Conservation (phyloP, 345 rosid species). For the Moricandia arvensis region DNA sequence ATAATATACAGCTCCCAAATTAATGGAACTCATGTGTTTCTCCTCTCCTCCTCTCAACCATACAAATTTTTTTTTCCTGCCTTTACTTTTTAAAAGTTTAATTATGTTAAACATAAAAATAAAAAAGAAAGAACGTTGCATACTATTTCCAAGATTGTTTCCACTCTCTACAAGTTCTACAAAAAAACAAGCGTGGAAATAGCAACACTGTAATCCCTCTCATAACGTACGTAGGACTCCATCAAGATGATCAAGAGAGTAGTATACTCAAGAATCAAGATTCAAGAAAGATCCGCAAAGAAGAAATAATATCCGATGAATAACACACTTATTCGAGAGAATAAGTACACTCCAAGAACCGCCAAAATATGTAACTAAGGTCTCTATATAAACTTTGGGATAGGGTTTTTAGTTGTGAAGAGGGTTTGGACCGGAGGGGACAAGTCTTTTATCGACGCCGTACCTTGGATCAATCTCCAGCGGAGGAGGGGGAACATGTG, state of each 20-base stretch:
- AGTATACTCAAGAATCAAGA: background rate
- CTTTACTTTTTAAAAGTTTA: background rate
- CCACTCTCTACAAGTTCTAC: constrained; percentile 3
- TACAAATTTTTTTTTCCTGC: background rate
- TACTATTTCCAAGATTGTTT: constrained; percentile 37
- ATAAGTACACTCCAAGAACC: constrained; percentile 12
- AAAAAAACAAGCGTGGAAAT: constrained; percentile 39
- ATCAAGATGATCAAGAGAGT: constrained; percentile 5
- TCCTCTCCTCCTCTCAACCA: constrained; percentile 30
- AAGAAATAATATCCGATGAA: constrained; percentile 7
- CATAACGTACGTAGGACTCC: constrained; percentile 5
- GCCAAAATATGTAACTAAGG: background rate
- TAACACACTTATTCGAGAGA: background rate
- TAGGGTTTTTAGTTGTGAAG: constrained; percentile 57
- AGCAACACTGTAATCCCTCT: constrained; percentile 12
- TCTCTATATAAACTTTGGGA: constrained; percentile 2
- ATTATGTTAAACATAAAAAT: background rate
- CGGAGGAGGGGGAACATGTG: constrained; percentile 16
- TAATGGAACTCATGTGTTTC: constrained; percentile 39
- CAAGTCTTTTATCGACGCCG: constrained; percentile 78
- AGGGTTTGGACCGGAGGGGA: constrained; percentile 91
- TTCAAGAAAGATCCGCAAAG: background rate
- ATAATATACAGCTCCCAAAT: constrained; percentile 28
- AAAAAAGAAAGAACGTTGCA: background rate
- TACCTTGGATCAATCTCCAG: constrained; percentile 75